Evolutionary conservation across 345 rosid species (phyloP).

Genomic region (Citrus unshiu): DNA sequence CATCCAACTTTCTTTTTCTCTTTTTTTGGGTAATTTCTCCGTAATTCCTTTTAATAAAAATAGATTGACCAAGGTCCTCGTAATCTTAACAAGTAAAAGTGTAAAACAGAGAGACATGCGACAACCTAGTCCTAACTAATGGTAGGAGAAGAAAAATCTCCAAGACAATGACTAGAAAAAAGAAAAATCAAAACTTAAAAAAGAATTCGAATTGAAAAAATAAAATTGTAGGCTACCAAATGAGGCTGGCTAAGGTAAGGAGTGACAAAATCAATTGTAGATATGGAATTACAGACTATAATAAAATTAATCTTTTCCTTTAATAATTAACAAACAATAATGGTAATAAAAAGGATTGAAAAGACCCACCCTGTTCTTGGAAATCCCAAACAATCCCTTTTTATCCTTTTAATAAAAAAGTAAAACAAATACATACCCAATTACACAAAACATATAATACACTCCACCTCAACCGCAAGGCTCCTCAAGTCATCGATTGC

Average conservation of each 20-base stretch:
- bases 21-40: no score
- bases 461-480: no score
- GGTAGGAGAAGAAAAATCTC: neutral
- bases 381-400: constrained; percentile 26
- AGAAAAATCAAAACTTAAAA: neutral
- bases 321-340: constrained; percentile 1
- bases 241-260: neutral
- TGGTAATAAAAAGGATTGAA: neutral
- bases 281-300: neutral
- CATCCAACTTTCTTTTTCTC: no score
- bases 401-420: constrained; percentile 5
- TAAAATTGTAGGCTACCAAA: constrained; percentile 6
- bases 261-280: constrained; percentile 5
- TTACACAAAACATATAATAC: no score
- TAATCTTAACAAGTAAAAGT: no score
- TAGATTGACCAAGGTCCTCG: no score
- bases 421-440: no score
- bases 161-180: neutral
- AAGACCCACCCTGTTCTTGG: constrained; percentile 22
- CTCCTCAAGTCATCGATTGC: no score
- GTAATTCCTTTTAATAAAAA: no score
- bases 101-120: neutral
- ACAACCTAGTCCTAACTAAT: neutral
- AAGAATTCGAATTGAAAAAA: neutral
- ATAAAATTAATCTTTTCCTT: neutral